Evolutionary conservation across 371 early-diverging fungal species (phyloP).

Genomic region (Capillidium heterosporum): DNA sequence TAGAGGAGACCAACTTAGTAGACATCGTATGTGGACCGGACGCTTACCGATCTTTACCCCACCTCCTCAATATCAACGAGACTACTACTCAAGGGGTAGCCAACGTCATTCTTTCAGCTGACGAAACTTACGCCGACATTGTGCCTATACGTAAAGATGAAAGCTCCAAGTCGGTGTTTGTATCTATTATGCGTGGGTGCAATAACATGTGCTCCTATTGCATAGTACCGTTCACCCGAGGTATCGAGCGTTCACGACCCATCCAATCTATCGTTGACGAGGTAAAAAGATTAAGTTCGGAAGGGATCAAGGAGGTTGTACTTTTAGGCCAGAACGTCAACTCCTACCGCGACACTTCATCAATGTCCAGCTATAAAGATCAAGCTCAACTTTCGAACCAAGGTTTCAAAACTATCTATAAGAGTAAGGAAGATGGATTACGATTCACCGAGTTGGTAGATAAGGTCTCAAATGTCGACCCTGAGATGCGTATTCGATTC

Average conservation of each 20-base stretch:
- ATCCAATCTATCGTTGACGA: slow-evolving; percentile 51
- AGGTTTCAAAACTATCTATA: slow-evolving; percentile 61
- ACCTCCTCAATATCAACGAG: slow-evolving; percentile 40
- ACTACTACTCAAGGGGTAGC: slow-evolving; percentile 49
- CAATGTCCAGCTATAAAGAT: slow-evolving; percentile 16
- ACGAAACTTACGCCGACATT: slow-evolving; percentile 68
- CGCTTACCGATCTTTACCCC: slow-evolving; percentile 55
- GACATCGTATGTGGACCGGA: slow-evolving; percentile 71
- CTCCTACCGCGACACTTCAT: slow-evolving; percentile 49
- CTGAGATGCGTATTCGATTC: slow-evolving; percentile 61
- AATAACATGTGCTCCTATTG: slow-evolving; percentile 74
- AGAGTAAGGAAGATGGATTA: slow-evolving; percentile 50
- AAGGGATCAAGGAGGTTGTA: slow-evolving; percentile 57
- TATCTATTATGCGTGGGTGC: slow-evolving; percentile 66
- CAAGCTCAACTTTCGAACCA: slow-evolving; percentile 26
- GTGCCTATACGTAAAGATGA: slow-evolving; percentile 49
- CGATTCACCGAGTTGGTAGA: slow-evolving; percentile 61
- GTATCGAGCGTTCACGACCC: slow-evolving; percentile 50
- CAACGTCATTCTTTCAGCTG: slow-evolving; percentile 65
- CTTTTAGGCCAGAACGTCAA: slow-evolving; percentile 72
- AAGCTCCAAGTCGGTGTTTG: slow-evolving; percentile 35
- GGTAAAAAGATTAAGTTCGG: slow-evolving; percentile 35
- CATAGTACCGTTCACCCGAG: slow-evolving; percentile 56
- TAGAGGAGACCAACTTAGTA: slow-evolving; percentile 50
- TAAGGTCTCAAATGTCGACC: slow-evolving; percentile 39